A percentile compares a stretch with the other conserved stretches of the same genome.
Conservation (phyloP, 225 moss, liverwort and hornwort genomes). For the Ulota crispa region DNA sequence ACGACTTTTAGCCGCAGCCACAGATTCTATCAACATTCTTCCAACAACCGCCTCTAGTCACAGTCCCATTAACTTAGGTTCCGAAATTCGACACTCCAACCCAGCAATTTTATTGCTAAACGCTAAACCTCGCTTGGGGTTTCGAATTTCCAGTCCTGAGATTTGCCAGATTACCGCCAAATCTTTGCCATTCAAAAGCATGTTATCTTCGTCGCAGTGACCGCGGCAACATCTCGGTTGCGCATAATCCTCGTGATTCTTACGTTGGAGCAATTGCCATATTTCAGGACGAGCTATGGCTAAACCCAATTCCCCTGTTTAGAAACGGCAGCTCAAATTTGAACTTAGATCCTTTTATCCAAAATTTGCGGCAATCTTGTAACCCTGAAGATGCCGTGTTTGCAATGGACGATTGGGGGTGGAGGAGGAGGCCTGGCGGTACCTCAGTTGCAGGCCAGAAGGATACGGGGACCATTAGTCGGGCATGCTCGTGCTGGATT, state of each 20-base stretch:
- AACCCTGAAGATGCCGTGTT: conserved; percentile 30
- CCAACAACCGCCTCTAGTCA: too few relatives aligned
- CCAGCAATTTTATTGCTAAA: background rate
- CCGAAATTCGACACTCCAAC: background rate
- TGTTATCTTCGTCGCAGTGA: background rate
- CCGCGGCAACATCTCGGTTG: background rate
- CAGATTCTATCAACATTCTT: background rate
- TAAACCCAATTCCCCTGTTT: background rate
- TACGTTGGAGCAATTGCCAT: background rate
- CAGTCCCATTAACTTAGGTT: background rate
- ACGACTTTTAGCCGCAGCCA: background rate
- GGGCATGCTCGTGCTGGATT: conserved; percentile 33
- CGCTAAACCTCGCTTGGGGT: background rate
- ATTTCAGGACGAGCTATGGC: background rate
- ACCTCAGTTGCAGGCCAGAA: conserved; percentile 18
- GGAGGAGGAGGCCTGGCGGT: conserved; percentile 23
- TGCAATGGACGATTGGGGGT: conserved; percentile 38
- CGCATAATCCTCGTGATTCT: background rate
- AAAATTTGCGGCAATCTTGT: too few relatives aligned
- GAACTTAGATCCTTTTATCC: background rate
- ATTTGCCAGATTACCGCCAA: background rate
- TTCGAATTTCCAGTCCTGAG: background rate
- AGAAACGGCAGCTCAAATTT: background rate
- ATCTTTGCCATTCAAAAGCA: background rate
- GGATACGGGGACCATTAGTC: background rate